Evolutionary conservation across 441 rosid genomes (phyloP).

Genomic region (Arabidopsis lyrata): DNA sequence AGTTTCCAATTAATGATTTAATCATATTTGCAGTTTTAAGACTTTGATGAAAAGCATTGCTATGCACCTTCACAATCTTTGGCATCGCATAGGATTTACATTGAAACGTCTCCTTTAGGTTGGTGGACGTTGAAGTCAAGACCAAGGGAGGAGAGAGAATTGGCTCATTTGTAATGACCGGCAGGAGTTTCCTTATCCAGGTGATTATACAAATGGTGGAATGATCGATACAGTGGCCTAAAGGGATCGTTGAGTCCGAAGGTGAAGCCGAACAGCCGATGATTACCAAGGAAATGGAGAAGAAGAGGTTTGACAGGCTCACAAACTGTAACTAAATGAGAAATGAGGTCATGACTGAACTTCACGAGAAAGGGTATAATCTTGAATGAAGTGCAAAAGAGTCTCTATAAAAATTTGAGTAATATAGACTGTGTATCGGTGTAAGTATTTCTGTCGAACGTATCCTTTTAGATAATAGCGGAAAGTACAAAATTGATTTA

Average conservation of each 20-base stretch:
- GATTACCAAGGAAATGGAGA: constrained; percentile 52
- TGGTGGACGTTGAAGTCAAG: constrained; percentile 89
- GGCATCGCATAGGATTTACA: constrained; percentile 74
- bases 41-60: constrained; percentile 55
- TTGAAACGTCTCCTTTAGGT: constrained; percentile 82
- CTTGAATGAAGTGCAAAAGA: constrained; percentile 49
- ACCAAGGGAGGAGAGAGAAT: constrained; percentile 85
- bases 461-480: neutral
- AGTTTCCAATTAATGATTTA: too few species aligned
- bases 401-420: neutral
- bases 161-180: constrained; percentile 77
- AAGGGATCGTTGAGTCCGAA: constrained; percentile 64
- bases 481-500: constrained; percentile 1
- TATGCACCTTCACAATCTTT: constrained; percentile 71
- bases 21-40: too few species aligned
- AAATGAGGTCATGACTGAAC: constrained; percentile 81
- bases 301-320: constrained; percentile 68
- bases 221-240: constrained; percentile 80
- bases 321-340: constrained; percentile 83
- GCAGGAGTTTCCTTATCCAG: constrained; percentile 78
- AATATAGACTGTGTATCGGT: constrained; percentile 18
- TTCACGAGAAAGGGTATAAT: constrained; percentile 78
- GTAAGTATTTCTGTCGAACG: constrained; percentile 5
- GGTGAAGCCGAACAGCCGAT: constrained; percentile 39
- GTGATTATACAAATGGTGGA: constrained; percentile 71